Evolutionary conservation across 805 yeast genomes (phyloP), one percentile per base, ranked within the genome.

Genomic region (Komagataella phaffii): DNA sequence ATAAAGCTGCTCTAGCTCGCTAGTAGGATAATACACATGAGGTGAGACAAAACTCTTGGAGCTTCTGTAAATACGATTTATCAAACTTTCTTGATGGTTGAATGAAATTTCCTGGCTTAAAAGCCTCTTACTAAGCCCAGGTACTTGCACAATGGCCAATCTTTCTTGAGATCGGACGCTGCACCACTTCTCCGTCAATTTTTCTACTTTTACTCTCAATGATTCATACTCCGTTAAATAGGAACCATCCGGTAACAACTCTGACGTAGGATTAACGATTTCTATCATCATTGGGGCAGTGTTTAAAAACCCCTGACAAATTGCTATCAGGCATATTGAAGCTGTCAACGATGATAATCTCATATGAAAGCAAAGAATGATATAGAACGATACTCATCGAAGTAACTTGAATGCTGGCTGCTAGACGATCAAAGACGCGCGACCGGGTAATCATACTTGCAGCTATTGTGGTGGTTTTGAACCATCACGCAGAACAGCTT

Each of bases 241-340:
- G 8, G 57, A 51, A 49, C 55, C 49, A 17, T 50, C 46, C 10
- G 45, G 46, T 19, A 36, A 19, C 45, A 47, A 47, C 14, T 45
- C 24, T n/a, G 56, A 49, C 24, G 40, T 30, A 7, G 40, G 40
- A n/a, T 30, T 46, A 19, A 43, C 18, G 4, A 57, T 54, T 18
- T 58, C 52, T 24, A 61, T 54, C 36, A 64, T 52, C 45, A 67
- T 48, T 6, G 70, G 70, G 8, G 69, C 64, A 2, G 69, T 56
- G 54, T 67, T 65, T 65, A 14, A 53, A 46, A 23, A 45, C 58
- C 7, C 51, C 50, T 6, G 53, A 40, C 7, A 60, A 52, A 30
- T 30, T 30, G 40, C 40, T 30, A 30, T 2, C 40, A 30, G 40
- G 40, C 40, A 30, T 10, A 8, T 2, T 30, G n/a, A 30, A 30